A percentile compares a stretch with the other conserved stretches of the same genome.
phyloP scores from a whole-genome alignment of 2,329 filamentous ascomycete species.

The Trichoderma simmonsii region DNA sequence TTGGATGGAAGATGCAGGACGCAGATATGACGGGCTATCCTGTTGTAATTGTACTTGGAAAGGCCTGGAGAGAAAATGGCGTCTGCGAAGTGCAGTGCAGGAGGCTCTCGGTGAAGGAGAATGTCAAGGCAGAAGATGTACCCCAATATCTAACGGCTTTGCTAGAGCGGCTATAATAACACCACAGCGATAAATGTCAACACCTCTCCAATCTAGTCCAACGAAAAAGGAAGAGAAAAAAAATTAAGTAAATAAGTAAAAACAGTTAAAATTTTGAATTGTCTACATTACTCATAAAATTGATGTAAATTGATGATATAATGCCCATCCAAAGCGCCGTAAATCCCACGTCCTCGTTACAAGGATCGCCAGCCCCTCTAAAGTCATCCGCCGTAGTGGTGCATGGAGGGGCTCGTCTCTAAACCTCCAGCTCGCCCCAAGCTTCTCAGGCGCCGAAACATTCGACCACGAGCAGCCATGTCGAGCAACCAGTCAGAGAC shows the following conservation, averaged over 20 bases:
- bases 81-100: slow-evolving; percentile 79
- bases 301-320: not conserved
- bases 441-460: not conserved
- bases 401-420: slow-evolving; percentile 26
- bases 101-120: slow-evolving; percentile 58
- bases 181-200: not conserved
- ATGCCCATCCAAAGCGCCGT: not conserved
- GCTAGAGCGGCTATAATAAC: slow-evolving; percentile 52
- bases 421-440: slow-evolving; percentile 6
- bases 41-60: slow-evolving; percentile 75
- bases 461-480: slow-evolving; percentile 27
- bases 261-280: not conserved
- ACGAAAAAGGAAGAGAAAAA: not conserved
- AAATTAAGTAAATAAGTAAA: not conserved
- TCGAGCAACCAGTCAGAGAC: slow-evolving; percentile 35
- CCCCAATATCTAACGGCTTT: slow-evolving; percentile 43
- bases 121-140: slow-evolving; percentile 48
- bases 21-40: slow-evolving; percentile 89
- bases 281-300: not conserved
- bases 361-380: slow-evolving; percentile 32
- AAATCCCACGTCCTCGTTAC: slow-evolving; percentile 26
- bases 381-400: slow-evolving; percentile 31
- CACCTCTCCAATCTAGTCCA: not conserved
- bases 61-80: slow-evolving; percentile 57
- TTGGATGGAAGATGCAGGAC: slow-evolving; percentile 86